Evolutionary conservation across 75 land plant genomes (phyloP), one percentile per base, ranked within the genome.

Genomic region (Sequoia sempervirens): DNA sequence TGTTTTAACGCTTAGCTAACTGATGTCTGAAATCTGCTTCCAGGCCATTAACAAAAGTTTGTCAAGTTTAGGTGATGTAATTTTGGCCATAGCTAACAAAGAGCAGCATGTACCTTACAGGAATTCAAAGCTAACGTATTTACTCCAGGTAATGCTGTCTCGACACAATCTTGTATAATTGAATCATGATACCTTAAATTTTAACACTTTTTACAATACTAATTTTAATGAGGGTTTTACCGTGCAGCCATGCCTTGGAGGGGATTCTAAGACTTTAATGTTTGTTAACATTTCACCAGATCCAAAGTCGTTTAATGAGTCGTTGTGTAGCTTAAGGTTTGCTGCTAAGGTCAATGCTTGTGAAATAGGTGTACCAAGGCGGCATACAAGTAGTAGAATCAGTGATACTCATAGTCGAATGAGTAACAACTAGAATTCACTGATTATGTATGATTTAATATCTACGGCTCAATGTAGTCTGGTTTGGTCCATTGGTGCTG

Each of bases 41-140:
- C 87, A 87, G 87, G 88, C 88, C 46, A 87, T 87, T 80, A 87
- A 87, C 68, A 87, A 87, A 70, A 87, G 88, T 83, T 85, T 87
- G 83, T 52, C 88, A 30, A 80, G 88, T 83, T 72, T 87, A 41
- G 88, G 88, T 18, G 87, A 87, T 85, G 88, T 87, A 18, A 87
- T 87, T 68, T 52, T 80, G 54, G 88, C 88, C 47, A 87, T 87
- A 45, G 88, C 87, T 38, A 87, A 87, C 83, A 87, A 87, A 72
- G 88, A 87, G 81, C 88, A 87, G 17, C 88, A 87, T 58, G 79
- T 87, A 38, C 88, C 88, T 28, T 87, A 87, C 79, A 80, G 88
- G 47, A 87, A 87, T 80, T 87, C 88, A 32, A 87, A 87, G 83
- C 56, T 87, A 30, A 87, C 88, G 10, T 87, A 87, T 74, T 52